phyloP scores from a whole-genome alignment of 2,329 filamentous ascomycete species.

The Sclerotinia spermophila region DNA sequence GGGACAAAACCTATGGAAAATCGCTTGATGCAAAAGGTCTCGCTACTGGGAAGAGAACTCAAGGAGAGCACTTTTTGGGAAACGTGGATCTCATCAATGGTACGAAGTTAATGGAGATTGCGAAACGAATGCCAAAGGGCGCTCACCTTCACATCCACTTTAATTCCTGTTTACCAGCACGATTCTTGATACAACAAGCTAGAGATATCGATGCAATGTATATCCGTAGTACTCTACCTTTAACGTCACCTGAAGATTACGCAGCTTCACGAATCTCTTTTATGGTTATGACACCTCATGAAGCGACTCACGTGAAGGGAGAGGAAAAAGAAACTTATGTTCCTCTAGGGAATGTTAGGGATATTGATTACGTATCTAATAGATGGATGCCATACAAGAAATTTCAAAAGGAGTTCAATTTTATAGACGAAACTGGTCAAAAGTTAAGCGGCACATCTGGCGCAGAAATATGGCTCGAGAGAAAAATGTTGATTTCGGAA shows the following conservation, averaged over 20 bases:
- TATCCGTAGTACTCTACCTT: constrained; percentile 57
- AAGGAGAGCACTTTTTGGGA: constrained; percentile 56
- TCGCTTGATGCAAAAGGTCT: constrained; percentile 24
- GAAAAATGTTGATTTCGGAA: constrained; percentile 60
- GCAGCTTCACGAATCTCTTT: constrained; percentile 32
- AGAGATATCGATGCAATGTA: constrained; percentile 60
- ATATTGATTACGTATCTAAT: constrained; percentile 44
- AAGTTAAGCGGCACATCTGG: constrained; percentile 33
- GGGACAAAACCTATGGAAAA: constrained; percentile 30
- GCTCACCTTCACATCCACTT: constrained; percentile 73
- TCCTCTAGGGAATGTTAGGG: constrained; percentile 47
- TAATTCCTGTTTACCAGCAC: constrained; percentile 66
- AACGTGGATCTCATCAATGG: constrained; percentile 51
- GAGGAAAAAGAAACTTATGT: constrained; percentile 25
- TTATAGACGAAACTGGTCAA: constrained; percentile 33
- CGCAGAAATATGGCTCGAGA: constrained; percentile 52
- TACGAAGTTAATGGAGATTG: constrained; percentile 56
- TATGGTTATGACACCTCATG: constrained; percentile 33
- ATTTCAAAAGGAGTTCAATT: constrained; percentile 42
- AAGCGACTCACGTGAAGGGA: constrained; percentile 31
- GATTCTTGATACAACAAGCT: constrained; percentile 55
- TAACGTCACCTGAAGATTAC: constrained; percentile 39
- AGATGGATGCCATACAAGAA: constrained; percentile 45
- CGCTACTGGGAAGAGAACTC: constrained; percentile 25
- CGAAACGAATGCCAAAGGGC: constrained; percentile 63